These are phyloP conservation scores for Pseudopyricularia javanii DNA, from an alignment of 2,329 filamentous ascomycete genomes.

Conservation along the genomic window DNA sequence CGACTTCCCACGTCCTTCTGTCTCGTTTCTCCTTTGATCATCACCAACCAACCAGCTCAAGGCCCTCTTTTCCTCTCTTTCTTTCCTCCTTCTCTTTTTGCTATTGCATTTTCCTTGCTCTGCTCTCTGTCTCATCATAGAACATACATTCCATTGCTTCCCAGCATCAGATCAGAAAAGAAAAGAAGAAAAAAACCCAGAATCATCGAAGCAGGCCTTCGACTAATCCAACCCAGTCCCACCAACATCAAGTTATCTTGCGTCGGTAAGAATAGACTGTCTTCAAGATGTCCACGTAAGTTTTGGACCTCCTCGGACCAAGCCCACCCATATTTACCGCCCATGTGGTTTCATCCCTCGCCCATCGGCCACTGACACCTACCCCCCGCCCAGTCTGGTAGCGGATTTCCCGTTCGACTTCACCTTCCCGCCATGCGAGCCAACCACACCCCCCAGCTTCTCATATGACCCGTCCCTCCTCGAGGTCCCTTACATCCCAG, in stretches of 20 bases:
- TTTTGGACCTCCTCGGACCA: constrained; percentile 5
- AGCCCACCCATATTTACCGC: not conserved
- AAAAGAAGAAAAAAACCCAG: too few species aligned
- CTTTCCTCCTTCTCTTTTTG: constrained; percentile 7
- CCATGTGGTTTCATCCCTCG: not conserved
- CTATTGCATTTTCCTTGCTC: constrained; percentile 3
- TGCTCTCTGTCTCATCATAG: constrained; percentile 3
- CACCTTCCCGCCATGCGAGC: constrained; percentile 40
- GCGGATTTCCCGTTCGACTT: constrained; percentile 51
- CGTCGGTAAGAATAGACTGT: not conserved
- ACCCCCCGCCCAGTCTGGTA: constrained; percentile 36
- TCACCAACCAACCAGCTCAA: constrained; percentile 14
- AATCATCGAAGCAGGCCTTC: constrained; percentile 2
- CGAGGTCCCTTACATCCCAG: constrained; percentile 38
- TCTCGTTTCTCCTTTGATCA: constrained; percentile 10
- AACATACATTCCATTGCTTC: not conserved
- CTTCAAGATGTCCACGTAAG: constrained; percentile 31
- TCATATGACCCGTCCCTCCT: constrained; percentile 44
- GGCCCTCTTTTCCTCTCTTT: constrained; percentile 11
- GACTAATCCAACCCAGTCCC: not conserved
- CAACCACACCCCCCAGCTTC: constrained; percentile 36
- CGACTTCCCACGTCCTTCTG: constrained; percentile 5
- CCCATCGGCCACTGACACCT: constrained; percentile 1
- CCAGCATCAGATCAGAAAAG: not conserved
- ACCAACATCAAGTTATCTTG: not conserved